These are phyloP conservation scores for Saxophila tyrrhenica DNA, from an alignment of 495 filamentous ascomycete genomes.

Conservation along the genomic window DNA sequence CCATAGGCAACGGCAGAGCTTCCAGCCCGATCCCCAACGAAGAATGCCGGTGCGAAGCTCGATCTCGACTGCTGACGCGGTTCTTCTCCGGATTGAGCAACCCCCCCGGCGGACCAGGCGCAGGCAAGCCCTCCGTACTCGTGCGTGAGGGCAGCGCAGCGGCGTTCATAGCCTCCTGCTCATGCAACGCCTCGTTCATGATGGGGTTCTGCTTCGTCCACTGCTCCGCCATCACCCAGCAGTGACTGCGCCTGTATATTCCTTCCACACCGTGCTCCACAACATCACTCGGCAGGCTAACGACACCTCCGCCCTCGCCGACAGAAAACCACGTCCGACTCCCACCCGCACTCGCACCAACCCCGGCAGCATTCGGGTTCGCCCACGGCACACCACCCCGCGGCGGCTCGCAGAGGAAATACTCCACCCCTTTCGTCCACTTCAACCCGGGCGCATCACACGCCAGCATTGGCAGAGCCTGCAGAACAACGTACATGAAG, in stretches of 20 bases:
- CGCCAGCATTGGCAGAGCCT: slow-evolving; percentile 80
- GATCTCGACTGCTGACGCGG: not conserved
- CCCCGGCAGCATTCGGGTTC: slow-evolving; percentile 43
- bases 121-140: not conserved
- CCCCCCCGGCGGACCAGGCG: not conserved
- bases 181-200: slow-evolving; percentile 19
- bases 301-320: slow-evolving; percentile 50
- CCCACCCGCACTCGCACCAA: slow-evolving; percentile 30
- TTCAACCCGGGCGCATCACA: slow-evolving; percentile 72
- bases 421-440: slow-evolving; percentile 75
- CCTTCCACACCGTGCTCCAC: slow-evolving; percentile 84
- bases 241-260: slow-evolving; percentile 81
- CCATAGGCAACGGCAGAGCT: slow-evolving; percentile 28
- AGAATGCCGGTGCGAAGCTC: slow-evolving; percentile 8
- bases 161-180: slow-evolving; percentile 18
- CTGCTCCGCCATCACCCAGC: slow-evolving; percentile 72
- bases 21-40: slow-evolving; percentile 26
- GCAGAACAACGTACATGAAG: slow-evolving; percentile 83
- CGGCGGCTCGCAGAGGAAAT: slow-evolving; percentile 90
- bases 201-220: slow-evolving; percentile 41
- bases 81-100: not conserved
- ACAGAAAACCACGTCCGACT: slow-evolving; percentile 73
- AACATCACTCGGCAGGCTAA: slow-evolving; percentile 67
- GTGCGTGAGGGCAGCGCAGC: not conserved
- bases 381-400: slow-evolving; percentile 78